Evolutionary conservation across 176 grass and related monocot genomes (phyloP), one percentile per base, ranked within the genome.

Genomic region (Tillandsia leiboldiana): DNA sequence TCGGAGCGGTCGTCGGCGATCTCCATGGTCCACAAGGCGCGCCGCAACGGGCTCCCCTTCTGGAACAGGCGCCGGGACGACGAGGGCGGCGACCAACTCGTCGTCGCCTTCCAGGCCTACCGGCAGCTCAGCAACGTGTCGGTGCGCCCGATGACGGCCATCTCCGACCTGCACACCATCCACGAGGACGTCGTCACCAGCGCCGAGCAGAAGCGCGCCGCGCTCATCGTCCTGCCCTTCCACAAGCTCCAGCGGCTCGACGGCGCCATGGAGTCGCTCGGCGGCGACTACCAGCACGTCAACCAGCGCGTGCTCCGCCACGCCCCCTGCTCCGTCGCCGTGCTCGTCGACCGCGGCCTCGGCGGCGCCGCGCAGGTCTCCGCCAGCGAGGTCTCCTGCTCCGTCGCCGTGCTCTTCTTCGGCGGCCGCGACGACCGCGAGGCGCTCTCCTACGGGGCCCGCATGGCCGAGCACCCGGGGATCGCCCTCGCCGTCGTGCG

Each of bases 21-120:
- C 78, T 80, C 78, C 3, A 54, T 80, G 65, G 78, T 80, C 51
- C 78, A 80, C 70, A 80, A 80, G 51, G 78, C 78, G 33, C 78
- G 78, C 11, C 71, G 78, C 63, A 80, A 80, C 11, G 78, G 78
- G 9, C 71, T 80, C 53, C 78, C 78, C 2, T 80, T 80, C 59
- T 80, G 78, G 78, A 80, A 80, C 61, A 80, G 68, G 70, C 64
- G 65, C 50, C 70, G 59, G 9, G 18, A 14, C 48, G 61, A 33
- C 14, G 50, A 72, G 49, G 78, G 67, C 12, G 63, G 51, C 10
- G 76, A 80, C 61, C 49, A 80, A 66, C 28, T 80, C 66, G 70
- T 73, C 9, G 78, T 80, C 17, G 78, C 78, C 49, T 80, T 80
- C 13, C 65, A 80, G 50, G 78, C 78, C 49, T 80, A 80, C 11